Percentiles rank a stretch among this genome's conserved stretches.
Conservation (phyloP, 495 filamentous ascomycete species). For the Aspergillus sparsus region DNA sequence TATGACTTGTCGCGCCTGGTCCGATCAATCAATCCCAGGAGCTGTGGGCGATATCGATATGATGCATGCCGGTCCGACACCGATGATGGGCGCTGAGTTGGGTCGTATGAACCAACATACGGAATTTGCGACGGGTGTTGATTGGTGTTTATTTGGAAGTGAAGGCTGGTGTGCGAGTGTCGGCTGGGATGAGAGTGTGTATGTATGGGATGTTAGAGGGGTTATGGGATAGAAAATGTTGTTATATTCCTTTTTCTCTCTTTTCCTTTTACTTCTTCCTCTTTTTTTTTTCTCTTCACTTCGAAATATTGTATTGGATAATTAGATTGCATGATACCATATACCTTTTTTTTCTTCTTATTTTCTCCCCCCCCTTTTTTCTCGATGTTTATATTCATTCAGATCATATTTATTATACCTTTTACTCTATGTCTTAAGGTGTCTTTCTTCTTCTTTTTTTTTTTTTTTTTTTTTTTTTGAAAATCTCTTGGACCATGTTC, state of each 20-base stretch:
- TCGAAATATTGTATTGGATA: conserved; percentile 23
- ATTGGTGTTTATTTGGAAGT: conserved; percentile 95
- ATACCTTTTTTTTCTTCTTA: conserved; percentile 1
- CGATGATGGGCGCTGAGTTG: conserved; percentile 64
- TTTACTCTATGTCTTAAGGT: no score
- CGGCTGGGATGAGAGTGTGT: conserved; percentile 88
- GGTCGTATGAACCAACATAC: conserved; percentile 90
- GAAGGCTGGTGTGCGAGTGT: conserved; percentile 94
- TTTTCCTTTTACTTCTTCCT: conserved; percentile 10
- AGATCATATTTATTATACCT: no score
- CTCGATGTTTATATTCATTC: background rate
- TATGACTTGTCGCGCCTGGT: conserved; percentile 95
- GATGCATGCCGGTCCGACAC: conserved; percentile 41
- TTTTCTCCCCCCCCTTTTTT: background rate
- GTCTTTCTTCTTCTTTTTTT: no score
- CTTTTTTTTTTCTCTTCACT: no score
- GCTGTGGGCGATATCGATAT: conserved; percentile 47
- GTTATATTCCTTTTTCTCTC: conserved; percentile 3
- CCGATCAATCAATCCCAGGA: conserved; percentile 62
- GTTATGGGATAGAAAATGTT: conserved; percentile 50
- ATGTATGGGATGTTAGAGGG: conserved; percentile 86
- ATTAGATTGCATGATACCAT: conserved; percentile 35
- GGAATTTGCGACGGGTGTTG: conserved; percentile 95
- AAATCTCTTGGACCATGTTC: no score
- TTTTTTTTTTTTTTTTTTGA: no score